phyloP scores from a whole-genome alignment of 192 early-diverging fungal species.

The Phycomyces blakesleeanus region DNA sequence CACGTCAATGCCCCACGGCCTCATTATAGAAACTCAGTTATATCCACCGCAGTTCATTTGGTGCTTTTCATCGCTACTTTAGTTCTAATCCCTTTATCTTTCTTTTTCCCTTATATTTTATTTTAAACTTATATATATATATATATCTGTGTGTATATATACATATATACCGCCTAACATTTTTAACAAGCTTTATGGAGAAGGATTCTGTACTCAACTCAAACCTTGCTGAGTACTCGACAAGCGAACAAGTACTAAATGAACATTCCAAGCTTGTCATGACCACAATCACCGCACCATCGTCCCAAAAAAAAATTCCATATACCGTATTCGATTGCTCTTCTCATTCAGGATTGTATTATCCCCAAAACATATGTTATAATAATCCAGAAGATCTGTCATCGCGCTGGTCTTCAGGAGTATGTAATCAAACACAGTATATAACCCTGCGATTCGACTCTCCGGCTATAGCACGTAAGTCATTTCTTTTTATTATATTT shows the following conservation, averaged over 20 bases:
- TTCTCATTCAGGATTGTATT: slow-evolving; percentile 78
- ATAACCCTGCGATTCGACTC: slow-evolving; percentile 85
- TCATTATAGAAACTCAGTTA: too few species aligned
- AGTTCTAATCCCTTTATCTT: background rate
- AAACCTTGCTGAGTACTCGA: too few species aligned
- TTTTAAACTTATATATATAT: background rate
- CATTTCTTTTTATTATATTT: too few species aligned
- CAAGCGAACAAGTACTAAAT: background rate
- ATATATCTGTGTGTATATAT: too few species aligned
- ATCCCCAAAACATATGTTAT: slow-evolving; percentile 78
- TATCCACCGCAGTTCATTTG: too few species aligned
- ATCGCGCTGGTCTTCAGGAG: slow-evolving; percentile 86
- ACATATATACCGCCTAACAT: background rate
- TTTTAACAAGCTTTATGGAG: background rate
- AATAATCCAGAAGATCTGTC: slow-evolving; percentile 85
- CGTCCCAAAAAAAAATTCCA: slow-evolving; percentile 11
- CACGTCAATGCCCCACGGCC: too few species aligned
- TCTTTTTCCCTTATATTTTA: too few species aligned
- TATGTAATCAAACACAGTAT: slow-evolving; percentile 88
- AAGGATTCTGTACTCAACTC: background rate
- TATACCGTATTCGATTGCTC: slow-evolving; percentile 76
- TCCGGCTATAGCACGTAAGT: slow-evolving; percentile 78
- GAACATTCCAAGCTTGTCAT: background rate
- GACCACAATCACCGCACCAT: background rate
- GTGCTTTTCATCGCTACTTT: too few species aligned